phyloP scores from a whole-genome alignment of 768 basidiomycete genomes.

The Cystobasidium tubakii region DNA sequence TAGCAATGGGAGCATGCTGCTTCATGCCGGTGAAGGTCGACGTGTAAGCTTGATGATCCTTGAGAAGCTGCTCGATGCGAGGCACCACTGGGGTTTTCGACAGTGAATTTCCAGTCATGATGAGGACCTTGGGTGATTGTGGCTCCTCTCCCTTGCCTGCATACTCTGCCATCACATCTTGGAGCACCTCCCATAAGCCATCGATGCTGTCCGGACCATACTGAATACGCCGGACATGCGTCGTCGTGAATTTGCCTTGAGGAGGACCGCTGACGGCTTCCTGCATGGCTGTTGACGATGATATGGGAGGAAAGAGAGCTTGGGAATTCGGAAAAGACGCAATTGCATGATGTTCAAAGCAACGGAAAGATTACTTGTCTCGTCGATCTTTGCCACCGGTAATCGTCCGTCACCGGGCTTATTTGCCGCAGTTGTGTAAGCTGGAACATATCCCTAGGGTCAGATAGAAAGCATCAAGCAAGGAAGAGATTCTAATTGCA shows the following conservation, averaged over 20 bases:
- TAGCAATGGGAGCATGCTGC: slow-evolving; percentile 29
- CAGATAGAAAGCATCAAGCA: no score
- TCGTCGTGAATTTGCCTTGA: slow-evolving; percentile 21
- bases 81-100: slow-evolving; percentile 20
- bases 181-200: slow-evolving; percentile 1
- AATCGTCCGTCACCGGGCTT: no score
- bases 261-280: not conserved
- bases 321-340: no score
- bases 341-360: no score
- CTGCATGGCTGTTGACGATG: slow-evolving; percentile 6
- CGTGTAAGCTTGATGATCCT: not conserved
- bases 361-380: no score
- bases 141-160: not conserved
- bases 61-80: slow-evolving; percentile 18
- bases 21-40: slow-evolving; percentile 30
- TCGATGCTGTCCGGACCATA: slow-evolving; percentile 34
- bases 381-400: no score
- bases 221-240: slow-evolving; percentile 8
- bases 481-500: no score
- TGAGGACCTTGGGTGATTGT: slow-evolving; percentile 9
- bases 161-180: slow-evolving; percentile 15
- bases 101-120: slow-evolving; percentile 33
- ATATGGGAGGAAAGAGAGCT: no score
- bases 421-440: no score
- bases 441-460: no score